phyloP scores from a whole-genome alignment of 2,329 filamentous ascomycete genomes.

The Colletotrichum somersetense region DNA sequence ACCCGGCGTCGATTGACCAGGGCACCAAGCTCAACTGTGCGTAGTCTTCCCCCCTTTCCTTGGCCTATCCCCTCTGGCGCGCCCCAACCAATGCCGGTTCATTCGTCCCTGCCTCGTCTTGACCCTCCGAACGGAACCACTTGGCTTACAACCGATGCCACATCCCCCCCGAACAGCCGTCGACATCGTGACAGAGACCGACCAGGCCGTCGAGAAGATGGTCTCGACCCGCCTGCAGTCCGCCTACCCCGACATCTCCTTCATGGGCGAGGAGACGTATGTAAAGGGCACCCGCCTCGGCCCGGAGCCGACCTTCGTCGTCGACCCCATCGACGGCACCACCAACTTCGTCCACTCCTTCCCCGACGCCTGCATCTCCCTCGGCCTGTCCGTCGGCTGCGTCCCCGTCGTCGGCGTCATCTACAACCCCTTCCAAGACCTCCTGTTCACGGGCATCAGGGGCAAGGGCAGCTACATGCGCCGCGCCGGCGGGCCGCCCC shows the following conservation, averaged over 20 bases:
- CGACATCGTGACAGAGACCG: conserved; percentile 77
- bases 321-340: conserved; percentile 86
- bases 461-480: conserved; percentile 75
- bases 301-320: conserved; percentile 79
- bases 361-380: conserved; percentile 80
- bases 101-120: neutral
- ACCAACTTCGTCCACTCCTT: conserved; percentile 86
- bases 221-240: conserved; percentile 65
- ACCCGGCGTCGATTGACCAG: conserved; percentile 67
- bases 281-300: conserved; percentile 74
- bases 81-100: neutral
- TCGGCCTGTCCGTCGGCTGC: conserved; percentile 76
- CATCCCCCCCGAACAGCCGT: conserved; percentile 61
- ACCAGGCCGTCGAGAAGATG: conserved; percentile 74
- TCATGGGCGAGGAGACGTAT: conserved; percentile 85
- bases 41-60: conserved; percentile 30
- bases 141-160: neutral
- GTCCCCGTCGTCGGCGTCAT: conserved; percentile 78
- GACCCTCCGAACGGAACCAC: neutral
- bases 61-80: neutral
- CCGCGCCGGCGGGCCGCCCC: conserved; percentile 55
- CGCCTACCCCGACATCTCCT: conserved; percentile 69
- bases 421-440: conserved; percentile 82
- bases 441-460: conserved; percentile 76
- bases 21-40: conserved; percentile 76